Evolutionary conservation across 208 protist species (phyloP), one percentile per base, ranked within the genome.

Genomic region (Crithidia acanthocephali): DNA sequence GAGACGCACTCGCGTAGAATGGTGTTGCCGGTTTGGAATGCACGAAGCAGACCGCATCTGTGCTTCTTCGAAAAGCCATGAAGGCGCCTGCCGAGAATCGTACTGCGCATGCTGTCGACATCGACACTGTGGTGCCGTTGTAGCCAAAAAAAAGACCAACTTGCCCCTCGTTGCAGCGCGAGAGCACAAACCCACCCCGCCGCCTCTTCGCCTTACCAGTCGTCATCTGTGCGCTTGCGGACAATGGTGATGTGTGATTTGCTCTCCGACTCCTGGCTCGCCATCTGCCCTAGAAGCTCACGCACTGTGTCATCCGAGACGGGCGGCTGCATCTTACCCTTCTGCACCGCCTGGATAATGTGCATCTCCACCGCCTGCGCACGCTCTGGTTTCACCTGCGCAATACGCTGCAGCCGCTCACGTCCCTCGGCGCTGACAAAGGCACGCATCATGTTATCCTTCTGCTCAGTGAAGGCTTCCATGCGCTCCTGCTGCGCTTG

Each of bases 341-440:
- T 79, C 51, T 90, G 91, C 9, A 97, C 94, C 0, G 86, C 68
- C 76, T 95, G 87, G 40, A 97, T 97, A 57, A 97, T 95, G 79
- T 95, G 83, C 77, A 91, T 81, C 80, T 96, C 90, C 9, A 96
- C 90, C 1, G 86, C 81, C 30, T 91, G 72, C 18, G 94, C 87
- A 22, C 91, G 88, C 56, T 96, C 91, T 15, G 85, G 66, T 77
- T 95, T 93, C 60, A 97, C 94, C 66, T 94, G 90, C 51, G 74
- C 88, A 52, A 97, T 93, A 32, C 94, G 91, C 73, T 92, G 93
- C 47, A 97, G 76, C 4, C 94, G 90, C 73, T 97, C 91, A 18
- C 94, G 86, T 18, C 90, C 94, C 73, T 97, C 92, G 0, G 87
- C 84, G 45, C 78, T 88, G 22, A 96, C 86, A 53, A 94, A 94